These are phyloP conservation scores for Cyclotella sp. DNA, from an alignment of 108 stramenopile species.

Conservation along the genomic window DNA sequence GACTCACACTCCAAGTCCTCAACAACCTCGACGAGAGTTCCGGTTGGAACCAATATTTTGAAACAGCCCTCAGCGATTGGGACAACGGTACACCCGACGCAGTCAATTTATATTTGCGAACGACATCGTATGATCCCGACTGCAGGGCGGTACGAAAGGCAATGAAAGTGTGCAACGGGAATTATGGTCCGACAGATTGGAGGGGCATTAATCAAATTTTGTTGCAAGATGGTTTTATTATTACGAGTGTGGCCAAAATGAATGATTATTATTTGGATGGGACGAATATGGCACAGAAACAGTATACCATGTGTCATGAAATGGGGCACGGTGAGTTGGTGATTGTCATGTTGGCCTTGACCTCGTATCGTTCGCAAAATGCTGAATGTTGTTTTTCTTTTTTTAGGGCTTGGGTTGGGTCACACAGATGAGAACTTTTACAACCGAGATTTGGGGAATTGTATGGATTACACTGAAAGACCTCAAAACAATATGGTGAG, in stretches of 20 bases:
- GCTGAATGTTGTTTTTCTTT: constrained; percentile 39
- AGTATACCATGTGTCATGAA: constrained; percentile 84
- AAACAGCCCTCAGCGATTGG: constrained; percentile 67
- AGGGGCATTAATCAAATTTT: constrained; percentile 77
- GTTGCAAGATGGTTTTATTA: constrained; percentile 57
- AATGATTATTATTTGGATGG: constrained; percentile 79
- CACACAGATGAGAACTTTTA: constrained; percentile 85
- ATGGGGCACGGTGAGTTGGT: constrained; percentile 17
- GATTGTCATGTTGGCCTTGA: background rate
- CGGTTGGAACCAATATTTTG: constrained; percentile 62
- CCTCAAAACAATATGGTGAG: constrained; percentile 60
- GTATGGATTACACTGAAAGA: constrained; percentile 84
- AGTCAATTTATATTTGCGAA: constrained; percentile 57
- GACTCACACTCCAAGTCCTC: constrained; percentile 63
- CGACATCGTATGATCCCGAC: constrained; percentile 48
- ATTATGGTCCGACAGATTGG: constrained; percentile 87
- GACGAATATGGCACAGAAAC: constrained; percentile 57
- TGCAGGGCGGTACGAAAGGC: constrained; percentile 55
- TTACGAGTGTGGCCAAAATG: constrained; percentile 69
- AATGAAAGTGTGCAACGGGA: constrained; percentile 83
- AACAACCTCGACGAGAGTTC: constrained; percentile 61
- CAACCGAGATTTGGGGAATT: constrained; percentile 82
- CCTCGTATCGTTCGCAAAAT: too few relatives aligned
- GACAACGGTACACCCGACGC: constrained; percentile 78
- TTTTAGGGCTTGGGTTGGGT: constrained; percentile 67